Evolutionary conservation across 495 filamentous ascomycete species (phyloP).

Genomic region (Cercophora scortea): DNA sequence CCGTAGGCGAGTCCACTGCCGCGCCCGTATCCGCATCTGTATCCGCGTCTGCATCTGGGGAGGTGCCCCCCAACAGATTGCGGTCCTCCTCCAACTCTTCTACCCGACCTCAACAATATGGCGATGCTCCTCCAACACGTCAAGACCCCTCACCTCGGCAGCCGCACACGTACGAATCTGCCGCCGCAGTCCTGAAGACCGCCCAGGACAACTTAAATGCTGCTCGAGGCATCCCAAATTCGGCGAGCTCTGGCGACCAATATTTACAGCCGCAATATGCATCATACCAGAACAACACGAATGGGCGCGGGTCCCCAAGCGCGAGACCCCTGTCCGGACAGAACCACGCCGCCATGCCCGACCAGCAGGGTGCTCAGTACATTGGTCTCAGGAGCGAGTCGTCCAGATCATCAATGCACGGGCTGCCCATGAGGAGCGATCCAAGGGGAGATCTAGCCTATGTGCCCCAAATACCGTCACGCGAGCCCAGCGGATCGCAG

Average conservation of each 20-base stretch:
- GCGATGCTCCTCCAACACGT: conserved; percentile 14
- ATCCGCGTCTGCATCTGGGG: no score
- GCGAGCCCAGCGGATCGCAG: conserved; percentile 65
- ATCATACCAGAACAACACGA: conserved; percentile 21
- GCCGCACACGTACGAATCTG: conserved; percentile 29
- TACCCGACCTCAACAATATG: background rate
- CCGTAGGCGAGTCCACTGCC: conserved; percentile 1
- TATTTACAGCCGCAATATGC: conserved; percentile 36
- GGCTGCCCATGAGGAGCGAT: conserved; percentile 47
- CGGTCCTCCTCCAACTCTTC: background rate
- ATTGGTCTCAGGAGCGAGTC: conserved; percentile 54
- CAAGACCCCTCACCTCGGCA: conserved; percentile 24
- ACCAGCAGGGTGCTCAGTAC: conserved; percentile 36
- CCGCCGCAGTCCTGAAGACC: conserved; percentile 23
- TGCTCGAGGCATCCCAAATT: conserved; percentile 22
- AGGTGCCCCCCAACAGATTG: background rate
- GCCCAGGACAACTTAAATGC: conserved; percentile 25
- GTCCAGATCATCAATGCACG: conserved; percentile 54
- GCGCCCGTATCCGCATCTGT: conserved; percentile 4
- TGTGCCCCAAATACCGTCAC: conserved; percentile 55
- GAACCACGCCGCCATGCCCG: conserved; percentile 13
- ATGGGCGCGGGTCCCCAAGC: conserved; percentile 3
- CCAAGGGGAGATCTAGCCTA: conserved; percentile 55
- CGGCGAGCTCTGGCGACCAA: conserved; percentile 36
- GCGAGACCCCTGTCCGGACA: conserved; percentile 2